Conservation (phyloP, 352 stramenopile genomes). For the Saprolegnia parasitica region DNA sequence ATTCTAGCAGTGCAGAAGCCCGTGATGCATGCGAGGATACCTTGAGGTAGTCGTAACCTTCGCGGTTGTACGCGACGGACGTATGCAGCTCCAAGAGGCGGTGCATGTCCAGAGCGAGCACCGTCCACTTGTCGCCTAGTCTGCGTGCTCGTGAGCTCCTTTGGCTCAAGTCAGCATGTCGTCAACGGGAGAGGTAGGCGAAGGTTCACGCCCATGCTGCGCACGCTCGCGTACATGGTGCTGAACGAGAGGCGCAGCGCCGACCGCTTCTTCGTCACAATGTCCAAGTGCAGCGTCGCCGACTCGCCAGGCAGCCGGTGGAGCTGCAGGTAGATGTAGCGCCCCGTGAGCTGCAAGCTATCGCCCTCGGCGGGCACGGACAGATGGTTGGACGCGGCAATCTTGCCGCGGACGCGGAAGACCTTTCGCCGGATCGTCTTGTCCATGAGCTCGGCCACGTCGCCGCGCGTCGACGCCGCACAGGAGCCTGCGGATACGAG, state of each 20-base stretch:
- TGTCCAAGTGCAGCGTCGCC: slow-evolving; percentile 62
- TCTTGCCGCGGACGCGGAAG: slow-evolving; percentile 63
- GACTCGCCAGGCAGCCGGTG: slow-evolving; percentile 40
- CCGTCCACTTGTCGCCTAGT: slow-evolving; percentile 51
- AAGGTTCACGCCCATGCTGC: slow-evolving; percentile 57
- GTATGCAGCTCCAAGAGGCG: slow-evolving; percentile 57
- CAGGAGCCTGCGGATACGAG: slow-evolving; percentile 57
- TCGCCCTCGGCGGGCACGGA: slow-evolving; percentile 56
- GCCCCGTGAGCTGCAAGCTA: slow-evolving; percentile 55
- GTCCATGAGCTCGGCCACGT: slow-evolving; percentile 67
- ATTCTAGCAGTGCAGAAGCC: too few species aligned
- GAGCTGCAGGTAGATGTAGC: slow-evolving; percentile 70
- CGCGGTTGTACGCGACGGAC: slow-evolving; percentile 62
- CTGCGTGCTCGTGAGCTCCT: slow-evolving; percentile 26
- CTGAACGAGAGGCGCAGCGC: slow-evolving; percentile 62
- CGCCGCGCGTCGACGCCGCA: slow-evolving; percentile 51
- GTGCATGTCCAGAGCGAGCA: slow-evolving; percentile 59
- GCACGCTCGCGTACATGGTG: slow-evolving; percentile 52
- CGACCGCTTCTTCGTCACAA: slow-evolving; percentile 64
- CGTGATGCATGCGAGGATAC: not conserved
- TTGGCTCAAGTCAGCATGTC: not conserved
- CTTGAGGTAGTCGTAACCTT: slow-evolving; percentile 63
- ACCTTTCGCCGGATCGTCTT: slow-evolving; percentile 69
- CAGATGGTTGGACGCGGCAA: slow-evolving; percentile 70
- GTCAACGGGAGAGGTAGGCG: slow-evolving; percentile 48